Evolutionary conservation across 345 rosid species (phyloP), one percentile per base, ranked within the genome.

Genomic region (Eucalyptus globulus): DNA sequence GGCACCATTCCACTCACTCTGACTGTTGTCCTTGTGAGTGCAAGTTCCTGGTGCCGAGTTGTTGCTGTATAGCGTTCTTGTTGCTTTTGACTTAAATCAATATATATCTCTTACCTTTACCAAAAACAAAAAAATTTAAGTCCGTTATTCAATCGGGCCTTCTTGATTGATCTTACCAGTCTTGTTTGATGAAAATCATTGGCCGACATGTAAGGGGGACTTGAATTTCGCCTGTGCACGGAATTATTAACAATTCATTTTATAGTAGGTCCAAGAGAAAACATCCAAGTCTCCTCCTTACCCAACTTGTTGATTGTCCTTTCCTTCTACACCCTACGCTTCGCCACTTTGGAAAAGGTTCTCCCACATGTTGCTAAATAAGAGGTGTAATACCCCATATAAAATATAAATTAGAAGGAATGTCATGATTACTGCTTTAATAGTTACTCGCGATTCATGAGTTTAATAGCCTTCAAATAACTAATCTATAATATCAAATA

Each of bases 41-140:
- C 1, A 49, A 49, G 7, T 49, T 49, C 1, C 2, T 14, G 3
- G 7, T 49, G 17, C 17, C 7, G 1, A 49, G 7, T 14, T 49
- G 0, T 49, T 49, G 7, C 0, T 49, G 6, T 14, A 49, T 49
- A 49, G 0, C 3, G 3, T 14, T 14, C 3, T 49, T 49, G 3
- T 49, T 49, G 17, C 7, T 49, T 49, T 49, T 49, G 3, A 5
- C 17, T 49, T 49, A 49, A 49, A 0, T 49, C 3, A 49, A 49
- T 49, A 49, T 14, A 49, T 49, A 49, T 49, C 16, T 49, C 51
- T 49, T 49, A 49, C 51, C 0, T 49, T 49, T 49, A 49, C 7
- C 2, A 13, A 13, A 49, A 13, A 5, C 0, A 13, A 49, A 13
- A 10, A 19, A 72, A 19, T 10, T 9, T 37, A 21, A 37, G 83